phyloP scores from a whole-genome alignment of 768 basidiomycete genomes.

The Tricholoma furcatifolium region DNA sequence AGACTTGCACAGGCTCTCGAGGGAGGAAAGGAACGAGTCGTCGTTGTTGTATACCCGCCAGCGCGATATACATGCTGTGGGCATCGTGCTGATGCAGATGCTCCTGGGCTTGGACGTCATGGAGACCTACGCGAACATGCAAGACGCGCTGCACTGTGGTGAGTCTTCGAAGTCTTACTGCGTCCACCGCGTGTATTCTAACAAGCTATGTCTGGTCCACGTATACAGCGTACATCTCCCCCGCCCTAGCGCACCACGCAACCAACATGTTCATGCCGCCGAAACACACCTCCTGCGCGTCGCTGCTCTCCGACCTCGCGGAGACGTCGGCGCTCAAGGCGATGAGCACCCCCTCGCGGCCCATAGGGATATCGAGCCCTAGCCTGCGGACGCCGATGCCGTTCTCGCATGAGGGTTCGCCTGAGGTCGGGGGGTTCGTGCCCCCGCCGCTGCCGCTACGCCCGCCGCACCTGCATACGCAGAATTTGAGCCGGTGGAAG shows the following conservation, averaged over 20 bases:
- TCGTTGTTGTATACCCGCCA: conserved; percentile 70
- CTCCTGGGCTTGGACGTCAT: conserved; percentile 73
- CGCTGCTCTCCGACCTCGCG: conserved; percentile 57
- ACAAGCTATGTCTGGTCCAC: conserved; percentile 29
- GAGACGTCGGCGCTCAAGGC: conserved; percentile 33
- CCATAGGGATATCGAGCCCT: conserved; percentile 28
- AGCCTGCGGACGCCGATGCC: conserved; percentile 54
- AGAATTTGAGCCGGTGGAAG: conserved; percentile 79
- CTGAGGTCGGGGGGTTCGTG: conserved; percentile 72
- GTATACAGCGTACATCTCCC: conserved; percentile 53
- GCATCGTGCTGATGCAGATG: conserved; percentile 83
- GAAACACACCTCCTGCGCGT: conserved; percentile 56
- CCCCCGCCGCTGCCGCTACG: no score
- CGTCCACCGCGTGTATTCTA: neutral
- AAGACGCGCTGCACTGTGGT: conserved; percentile 60
- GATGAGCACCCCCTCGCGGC: conserved; percentile 22
- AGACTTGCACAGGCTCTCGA: conserved; percentile 56
- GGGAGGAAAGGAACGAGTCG: conserved; percentile 77
- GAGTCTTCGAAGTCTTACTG: conserved; percentile 17
- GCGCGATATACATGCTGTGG: conserved; percentile 82
- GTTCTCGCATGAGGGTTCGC: conserved; percentile 45
- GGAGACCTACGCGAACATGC: conserved; percentile 50
- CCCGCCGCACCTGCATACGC: conserved; percentile 37
- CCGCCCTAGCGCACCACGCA: conserved; percentile 48
- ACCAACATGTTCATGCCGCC: conserved; percentile 59